Evolutionary conservation across 257 asterid species (phyloP), one percentile per base, ranked within the genome.

Genomic region (Fraxinus anomala): DNA sequence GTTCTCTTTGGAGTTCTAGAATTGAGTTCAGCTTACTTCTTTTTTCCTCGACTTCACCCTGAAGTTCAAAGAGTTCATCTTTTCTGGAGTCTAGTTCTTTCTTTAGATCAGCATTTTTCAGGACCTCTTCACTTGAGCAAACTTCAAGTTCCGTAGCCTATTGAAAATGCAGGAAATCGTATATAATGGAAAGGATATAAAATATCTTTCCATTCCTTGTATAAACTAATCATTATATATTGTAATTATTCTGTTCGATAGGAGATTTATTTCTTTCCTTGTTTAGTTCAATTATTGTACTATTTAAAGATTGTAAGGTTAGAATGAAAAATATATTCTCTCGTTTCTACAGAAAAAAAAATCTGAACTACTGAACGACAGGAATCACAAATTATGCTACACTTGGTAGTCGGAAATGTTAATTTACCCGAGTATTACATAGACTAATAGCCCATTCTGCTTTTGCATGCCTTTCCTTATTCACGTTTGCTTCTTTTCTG

Each of bases 1-100:
- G 89, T 87, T 92, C 96, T 17, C 44, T 73, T 69, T 84, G 91
- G 54, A 89, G 89, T 78, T 90, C 88, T 47, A 85, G 83, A 82
- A 85, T 75, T 36, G 89, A 88, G 76, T 76, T 77, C 30, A 89
- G 86, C 63, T 87, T 90, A 49, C 78, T 83, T 81, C 85, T 80
- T 40, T 82, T 88, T 73, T 86, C 87, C 74, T 89, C 88, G 3
- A 90, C 78, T 83, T 88, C 90, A 42, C 77, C 77, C 42, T 68
- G 82, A 69, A 89, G 90, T 72, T 90, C 88, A 30, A 14, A 24
- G 7, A 87, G 30, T 61, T 89, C 88, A 63, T 85, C 86, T 77
- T 79, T 92, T 70, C 70, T 79, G n/a, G 68, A 33, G 65, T 82
- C 87, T 59, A 87, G 61, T 37, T 85, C 87, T 80, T 84, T 82